Evolutionary conservation across 1,284 basidiomycete genomes (phyloP), one percentile per base, ranked within the genome.

Genomic region (Rhodotorula sp.): DNA sequence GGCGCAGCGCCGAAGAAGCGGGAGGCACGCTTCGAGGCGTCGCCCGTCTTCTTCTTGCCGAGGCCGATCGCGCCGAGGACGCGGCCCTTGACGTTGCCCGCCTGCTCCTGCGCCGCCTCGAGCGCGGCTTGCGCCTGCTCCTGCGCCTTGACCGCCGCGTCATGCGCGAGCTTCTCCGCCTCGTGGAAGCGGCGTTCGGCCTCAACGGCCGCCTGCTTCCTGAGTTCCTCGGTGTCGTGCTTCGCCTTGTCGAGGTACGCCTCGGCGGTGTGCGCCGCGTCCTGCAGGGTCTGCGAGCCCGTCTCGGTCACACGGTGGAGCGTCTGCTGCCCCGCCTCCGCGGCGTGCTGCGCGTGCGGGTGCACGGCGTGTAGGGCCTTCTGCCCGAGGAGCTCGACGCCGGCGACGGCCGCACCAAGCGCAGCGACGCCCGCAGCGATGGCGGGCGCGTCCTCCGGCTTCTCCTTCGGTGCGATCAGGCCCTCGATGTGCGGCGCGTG

Each of bases 401-500:
- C 70, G 9, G 70, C 70, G 15, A 68, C 63, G n/a, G 63, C 66
- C 7, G 70, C 70, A 8, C 70, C 70, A 34, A 66, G 29, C 1
- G 59, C 63, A 9, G 70, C 70, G 44, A 55, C 34, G 29, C 66
- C 70, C 25, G 70, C 70, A 3, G 64, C 66, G 44, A 54, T 50
- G 21, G 60, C 32, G 27, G 67, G 70, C 10, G 46, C 60, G 36
- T 72, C 70, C 29, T 67, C 67, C 0, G 70, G 70, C n/a, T 72
- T 55, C 37, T 72, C 70, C 36, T 62, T 65, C 25, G 70, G 70
- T 3, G 70, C 70, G 55, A 72, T 54, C 56, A 59, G 25, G n/a
- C 66, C 70, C 22, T 68, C 58, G 48, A 64, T 54, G 27, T 29
- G 27, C 37, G 59, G 65, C 17, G 22, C 21, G 37, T 60, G 66